Percentiles rank a stretch among this genome's conserved stretches.
phyloP scores from a whole-genome alignment of 495 filamentous ascomycete genomes.

The Neurospora discreta region DNA sequence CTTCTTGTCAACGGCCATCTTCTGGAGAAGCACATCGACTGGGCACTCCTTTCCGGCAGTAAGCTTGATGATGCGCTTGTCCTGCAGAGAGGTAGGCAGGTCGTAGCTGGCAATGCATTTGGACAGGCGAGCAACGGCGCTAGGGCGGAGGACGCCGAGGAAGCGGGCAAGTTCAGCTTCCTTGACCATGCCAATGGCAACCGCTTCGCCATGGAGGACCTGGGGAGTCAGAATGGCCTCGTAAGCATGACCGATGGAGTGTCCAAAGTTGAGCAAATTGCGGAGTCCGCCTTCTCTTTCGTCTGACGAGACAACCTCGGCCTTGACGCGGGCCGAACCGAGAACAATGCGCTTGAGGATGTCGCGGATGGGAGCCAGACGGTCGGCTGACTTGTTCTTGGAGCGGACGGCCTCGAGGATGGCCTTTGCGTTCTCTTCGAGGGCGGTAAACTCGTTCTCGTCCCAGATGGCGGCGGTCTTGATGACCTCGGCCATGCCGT shows the following conservation, averaged over 20 bases:
- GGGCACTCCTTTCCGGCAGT: constrained; percentile 83
- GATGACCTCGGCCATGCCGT: constrained; percentile 97
- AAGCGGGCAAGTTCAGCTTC: constrained; percentile 89
- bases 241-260: constrained; percentile 95
- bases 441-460: constrained; percentile 70
- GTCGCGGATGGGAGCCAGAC: constrained; percentile 57
- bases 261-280: constrained; percentile 94
- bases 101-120: constrained; percentile 93
- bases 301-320: constrained; percentile 83
- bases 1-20: constrained; percentile 99
- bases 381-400: constrained; percentile 36
- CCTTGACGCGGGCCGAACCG: constrained; percentile 83
- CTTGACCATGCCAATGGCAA: constrained; percentile 96
- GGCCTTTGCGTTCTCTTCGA: constrained; percentile 67
- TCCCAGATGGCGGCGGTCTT: constrained; percentile 98
- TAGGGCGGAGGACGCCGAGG: constrained; percentile 74
- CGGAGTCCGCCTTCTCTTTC: constrained; percentile 90
- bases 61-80: constrained; percentile 72
- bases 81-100: constrained; percentile 74
- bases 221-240: constrained; percentile 94
- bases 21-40: constrained; percentile 75
- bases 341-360: constrained; percentile 80
- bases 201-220: constrained; percentile 88
- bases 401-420: constrained; percentile 63
- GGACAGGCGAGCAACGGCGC: constrained; percentile 76